phyloP scores from a whole-genome alignment of 768 basidiomycete species.

The Coprinellus aureogranulatus region DNA sequence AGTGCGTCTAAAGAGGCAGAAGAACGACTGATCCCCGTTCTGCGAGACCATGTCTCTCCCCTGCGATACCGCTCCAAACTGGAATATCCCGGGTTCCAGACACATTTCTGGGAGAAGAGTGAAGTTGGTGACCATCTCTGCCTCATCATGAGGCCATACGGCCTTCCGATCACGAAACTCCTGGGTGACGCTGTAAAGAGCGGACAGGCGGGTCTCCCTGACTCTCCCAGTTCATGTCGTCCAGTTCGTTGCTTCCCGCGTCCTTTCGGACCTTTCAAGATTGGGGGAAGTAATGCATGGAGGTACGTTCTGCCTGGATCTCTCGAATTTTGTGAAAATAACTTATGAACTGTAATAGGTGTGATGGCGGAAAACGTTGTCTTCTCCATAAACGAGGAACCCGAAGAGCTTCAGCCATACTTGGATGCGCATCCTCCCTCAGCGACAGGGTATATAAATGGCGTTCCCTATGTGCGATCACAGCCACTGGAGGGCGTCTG shows the following conservation, averaged over 20 bases:
- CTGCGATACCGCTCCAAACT: not conserved
- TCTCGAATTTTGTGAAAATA: not conserved
- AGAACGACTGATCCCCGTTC: not conserved
- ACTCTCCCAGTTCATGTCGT: not conserved
- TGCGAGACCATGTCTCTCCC: not conserved
- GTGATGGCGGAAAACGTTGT: not conserved
- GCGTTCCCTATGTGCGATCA: not conserved
- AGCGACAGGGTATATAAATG: not conserved
- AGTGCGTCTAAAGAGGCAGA: not conserved
- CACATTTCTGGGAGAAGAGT: not conserved
- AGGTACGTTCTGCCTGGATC: not conserved
- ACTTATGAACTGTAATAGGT: not conserved
- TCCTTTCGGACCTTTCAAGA: not conserved
- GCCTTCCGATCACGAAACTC: not conserved
- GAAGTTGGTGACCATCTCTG: not conserved
- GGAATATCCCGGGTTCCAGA: not conserved
- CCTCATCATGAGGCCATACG: not conserved
- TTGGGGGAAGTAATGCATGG: not conserved
- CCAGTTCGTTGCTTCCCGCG: not conserved
- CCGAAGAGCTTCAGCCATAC: not conserved
- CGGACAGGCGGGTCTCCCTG: not conserved
- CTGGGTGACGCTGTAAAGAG: not conserved
- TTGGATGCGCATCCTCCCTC: not conserved
- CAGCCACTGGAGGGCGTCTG: not conserved
- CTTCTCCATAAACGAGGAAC: not conserved